A percentile compares a stretch with the other conserved stretches of the same genome.
These are phyloP conservation scores for Aspergillus versicolor DNA, from an alignment of 2,329 filamentous ascomycete species.

Conservation along the genomic window DNA sequence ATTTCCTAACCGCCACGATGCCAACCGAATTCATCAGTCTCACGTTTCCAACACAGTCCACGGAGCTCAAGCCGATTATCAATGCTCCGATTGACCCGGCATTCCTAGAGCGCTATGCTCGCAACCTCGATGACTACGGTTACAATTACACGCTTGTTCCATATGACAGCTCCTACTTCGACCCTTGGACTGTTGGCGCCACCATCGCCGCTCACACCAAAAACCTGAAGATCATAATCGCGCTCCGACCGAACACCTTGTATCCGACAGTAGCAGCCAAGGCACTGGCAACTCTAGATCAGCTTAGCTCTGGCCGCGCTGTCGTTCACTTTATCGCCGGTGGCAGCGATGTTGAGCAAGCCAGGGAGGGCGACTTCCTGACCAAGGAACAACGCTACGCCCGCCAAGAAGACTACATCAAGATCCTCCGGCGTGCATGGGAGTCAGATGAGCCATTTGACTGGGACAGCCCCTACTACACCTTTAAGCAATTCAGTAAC, in stretches of 20 bases:
- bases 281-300: conserved; percentile 60
- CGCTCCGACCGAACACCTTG: conserved; percentile 61
- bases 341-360: conserved; percentile 61
- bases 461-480: conserved; percentile 61
- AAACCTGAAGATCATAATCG: conserved; percentile 61
- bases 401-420: conserved; percentile 62
- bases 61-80: conserved; percentile 55
- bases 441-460: conserved; percentile 57
- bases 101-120: conserved; percentile 57
- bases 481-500: conserved; percentile 60
- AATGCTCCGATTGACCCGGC: conserved; percentile 55
- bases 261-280: conserved; percentile 64
- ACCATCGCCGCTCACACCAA: conserved; percentile 59
- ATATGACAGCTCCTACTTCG: conserved; percentile 56
- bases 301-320: conserved; percentile 57
- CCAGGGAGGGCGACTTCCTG: conserved; percentile 60
- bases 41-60: conserved; percentile 58
- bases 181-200: conserved; percentile 60
- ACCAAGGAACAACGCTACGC: conserved; percentile 59
- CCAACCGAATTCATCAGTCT: conserved; percentile 58
- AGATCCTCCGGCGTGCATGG: conserved; percentile 61
- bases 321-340: conserved; percentile 65
- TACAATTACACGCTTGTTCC: conserved; percentile 64
- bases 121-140: conserved; percentile 58
- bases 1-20: conserved; percentile 15